Base-by-base conservation (phyloP, 2,329 filamentous ascomycete species). In the Colletotrichum sp. region DNA sequence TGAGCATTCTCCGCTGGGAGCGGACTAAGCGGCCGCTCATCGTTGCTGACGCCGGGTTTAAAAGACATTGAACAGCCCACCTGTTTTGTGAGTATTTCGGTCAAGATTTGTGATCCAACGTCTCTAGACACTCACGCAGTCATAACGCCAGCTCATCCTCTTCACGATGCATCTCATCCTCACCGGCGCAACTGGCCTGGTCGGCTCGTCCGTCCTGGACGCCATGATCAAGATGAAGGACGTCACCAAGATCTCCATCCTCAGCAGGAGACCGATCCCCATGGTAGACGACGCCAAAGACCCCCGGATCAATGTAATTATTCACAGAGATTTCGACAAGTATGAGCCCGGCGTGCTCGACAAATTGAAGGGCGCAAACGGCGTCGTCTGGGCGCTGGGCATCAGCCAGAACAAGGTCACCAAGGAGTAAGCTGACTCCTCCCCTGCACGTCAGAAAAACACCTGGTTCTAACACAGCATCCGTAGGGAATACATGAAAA, bases 301-400 rank as follows among this genome's bases (percentile, higher is more conserved):
- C 77, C 87, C 88, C 1, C 91, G 93, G 76, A 88, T 92, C 74
- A 89, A 90, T 28, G 91, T 95, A 71, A 92, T 95, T 77, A 85
- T 93, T 21, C 93, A 95, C 80, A 87, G 89, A 18, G 92, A 96
- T 82, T 96, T 94, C 80, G 83, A 85, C 15, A 85, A 82, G 2
- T 96, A 95, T 81, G 88, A 90, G 43, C 79, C 88, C 0, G 85
- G 87, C 1, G 78, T 95, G 3, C 86, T 95, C 12, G 77, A 83
- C 28, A 86, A 93, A 80, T 86, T 96, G 1, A 87, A 88, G 68
- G 93, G 91, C 26, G 94, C 94, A 0, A 85, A 89, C 9, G 94
- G 92, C 3, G 94, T 92, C 75, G 92, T 96, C 2, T 96, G 94
- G 94, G 94, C 94, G 0, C 86, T 93, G 61, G 94, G 94, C 1